Conservation (phyloP, 768 basidiomycete species). For the Hirschioporus abietinus region DNA sequence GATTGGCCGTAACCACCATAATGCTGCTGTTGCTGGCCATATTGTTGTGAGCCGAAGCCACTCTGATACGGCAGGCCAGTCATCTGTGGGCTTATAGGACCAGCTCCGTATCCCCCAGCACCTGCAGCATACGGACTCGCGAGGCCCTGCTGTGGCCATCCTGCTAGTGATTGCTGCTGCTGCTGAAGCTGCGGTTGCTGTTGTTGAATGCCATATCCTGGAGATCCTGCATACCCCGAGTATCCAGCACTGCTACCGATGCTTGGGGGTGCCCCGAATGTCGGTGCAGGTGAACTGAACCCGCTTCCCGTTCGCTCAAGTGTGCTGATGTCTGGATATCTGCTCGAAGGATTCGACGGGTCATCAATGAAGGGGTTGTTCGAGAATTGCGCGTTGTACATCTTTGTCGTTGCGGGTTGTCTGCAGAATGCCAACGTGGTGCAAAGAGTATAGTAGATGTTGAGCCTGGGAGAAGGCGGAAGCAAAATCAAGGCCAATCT, state of each 20-base stretch:
- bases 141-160: neutral
- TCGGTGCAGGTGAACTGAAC: neutral
- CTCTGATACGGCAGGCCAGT: neutral
- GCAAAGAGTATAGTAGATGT: neutral
- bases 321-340: slow-evolving; percentile 56
- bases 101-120: neutral
- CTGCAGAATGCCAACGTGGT: neutral
- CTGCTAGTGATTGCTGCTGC: neutral
- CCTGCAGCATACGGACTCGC: neutral
- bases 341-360: slow-evolving; percentile 38
- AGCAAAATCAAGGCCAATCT: neutral
- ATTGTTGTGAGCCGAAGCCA: neutral
- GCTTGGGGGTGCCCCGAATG: neutral
- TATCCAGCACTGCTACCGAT: neutral
- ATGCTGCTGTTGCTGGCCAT: neutral
- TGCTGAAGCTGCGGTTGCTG: neutral
- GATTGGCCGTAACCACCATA: neutral
- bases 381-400: slow-evolving; percentile 21
- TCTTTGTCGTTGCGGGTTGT: neutral
- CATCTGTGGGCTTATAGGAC: neutral
- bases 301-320: neutral
- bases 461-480: neutral
- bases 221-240: neutral
- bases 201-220: neutral
- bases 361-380: slow-evolving; percentile 71